These are phyloP conservation scores for Xylaria sp. DNA, from an alignment of 2,329 filamentous ascomycete species.

Conservation along the genomic window DNA sequence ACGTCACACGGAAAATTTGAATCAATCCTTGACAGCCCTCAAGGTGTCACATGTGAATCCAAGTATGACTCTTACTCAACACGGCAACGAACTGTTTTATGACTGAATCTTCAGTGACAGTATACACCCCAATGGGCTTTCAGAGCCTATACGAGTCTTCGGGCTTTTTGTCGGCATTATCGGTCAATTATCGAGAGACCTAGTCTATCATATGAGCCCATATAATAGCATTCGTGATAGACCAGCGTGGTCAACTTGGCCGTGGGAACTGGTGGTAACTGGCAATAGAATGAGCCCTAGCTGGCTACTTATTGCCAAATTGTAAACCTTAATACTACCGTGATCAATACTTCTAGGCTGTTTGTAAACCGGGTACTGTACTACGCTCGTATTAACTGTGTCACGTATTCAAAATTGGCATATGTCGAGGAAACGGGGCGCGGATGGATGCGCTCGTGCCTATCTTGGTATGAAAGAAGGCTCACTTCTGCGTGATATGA, in stretches of 20 bases:
- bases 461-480: not conserved
- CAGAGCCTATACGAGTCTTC: not conserved
- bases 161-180: constrained; percentile 5
- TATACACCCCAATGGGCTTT: not conserved
- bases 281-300: not conserved
- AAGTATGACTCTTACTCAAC: not conserved
- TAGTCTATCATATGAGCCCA: not conserved
- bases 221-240: not conserved
- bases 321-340: not conserved
- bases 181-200: constrained; percentile 11
- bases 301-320: not conserved
- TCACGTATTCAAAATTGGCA: constrained; percentile 3
- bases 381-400: not conserved
- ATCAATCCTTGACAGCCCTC: not conserved
- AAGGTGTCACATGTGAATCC: not conserved
- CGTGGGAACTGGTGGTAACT: not conserved
- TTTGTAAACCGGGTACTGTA: not conserved
- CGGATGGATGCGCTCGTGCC: constrained; percentile 1
- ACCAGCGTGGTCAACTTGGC: not conserved
- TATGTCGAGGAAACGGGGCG: constrained; percentile 1
- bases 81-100: not conserved
- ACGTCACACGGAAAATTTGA: not conserved
- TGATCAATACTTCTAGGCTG: not conserved
- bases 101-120: not conserved
- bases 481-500: not conserved